Evolutionary conservation across 2,329 filamentous ascomycete genomes (phyloP), one percentile per base, ranked within the genome.

Genomic region (Pseudocercospora vitis): DNA sequence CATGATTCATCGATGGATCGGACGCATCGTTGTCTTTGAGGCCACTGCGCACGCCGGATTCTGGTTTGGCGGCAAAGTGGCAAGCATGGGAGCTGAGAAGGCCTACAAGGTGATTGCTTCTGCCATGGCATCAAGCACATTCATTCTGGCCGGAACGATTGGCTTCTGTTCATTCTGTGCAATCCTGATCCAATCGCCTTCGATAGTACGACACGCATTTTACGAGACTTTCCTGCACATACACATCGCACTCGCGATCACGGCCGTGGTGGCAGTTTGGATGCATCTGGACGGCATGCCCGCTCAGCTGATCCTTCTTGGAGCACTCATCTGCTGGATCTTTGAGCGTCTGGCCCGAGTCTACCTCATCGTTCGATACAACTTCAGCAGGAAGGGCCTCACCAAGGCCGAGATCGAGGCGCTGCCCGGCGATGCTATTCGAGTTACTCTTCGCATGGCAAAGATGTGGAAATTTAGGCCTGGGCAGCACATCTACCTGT

Each of bases 401-500:
- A 87, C 85, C 53, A 81, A 77, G 62, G 86, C 87, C 7, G 77
- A 89, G 14, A 79, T 91, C 7, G 87, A 91, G 70, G 85, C 87
- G 8, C 80, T 91, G 7, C 87, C 88, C 11, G 88, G 87, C 57
- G 87, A 90, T 63, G 87, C 88, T 6, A 79, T 84, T 63, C 83
- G 87, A 45, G 79, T 92, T 48, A 91, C 87, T 0, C 80, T 90
- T 46, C 84, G 81, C 50, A 81, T 91, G 76, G 83, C 87, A 7
- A 83, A 87, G 39, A 86, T 87, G n/a, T 91, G 88, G 87, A 80
- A 74, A 33, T 89, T 89, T 77, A 77, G 78, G 55, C 84, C 88
- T 0, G 87, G 88, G 29, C 87, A 91, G 70, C 88, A 92, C 68
- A 85, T 87, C 29, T 92, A 91, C 69, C 73, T 92, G 16, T 91